Base-by-base conservation (phyloP, 345 rosid genomes). In the Euphorbia lathyris region DNA sequence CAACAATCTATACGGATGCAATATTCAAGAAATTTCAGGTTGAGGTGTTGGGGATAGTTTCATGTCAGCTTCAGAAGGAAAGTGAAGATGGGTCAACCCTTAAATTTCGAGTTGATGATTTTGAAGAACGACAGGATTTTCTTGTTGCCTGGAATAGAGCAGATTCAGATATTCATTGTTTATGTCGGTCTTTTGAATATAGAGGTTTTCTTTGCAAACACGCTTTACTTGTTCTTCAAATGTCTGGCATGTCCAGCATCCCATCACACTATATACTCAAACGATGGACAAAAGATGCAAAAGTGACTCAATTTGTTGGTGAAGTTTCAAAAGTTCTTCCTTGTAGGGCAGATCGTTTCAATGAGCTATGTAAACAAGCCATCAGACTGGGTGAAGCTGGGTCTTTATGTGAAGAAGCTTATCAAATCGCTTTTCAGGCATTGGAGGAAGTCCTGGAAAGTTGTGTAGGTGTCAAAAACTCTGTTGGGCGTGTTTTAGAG, bases 11-110 rank as follows among this genome's bases (percentile, higher is more conserved):
- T 64, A 82, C 86, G 40, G 71, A 71, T 32, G 55, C 78, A 36
- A 27, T 81, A 45, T 83, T 80, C 68, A 77, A 80, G 80, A 74
- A 75, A 62, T 80, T 83, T 71, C 86, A 83, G 80, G 75, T 68
- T 20, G 86, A 80, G 74, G 77, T 73, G 45, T 65, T 76, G 58
- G 84, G 80, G 68, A 62, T 70, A 47, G 84, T 55, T 72, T 83
- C 71, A 52, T 83, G 86, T 76, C 78, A 38, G 70, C 43, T 9
- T 40, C 43, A 40, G 1, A 40, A 40, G 43, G 43, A 40, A 40
- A 40, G 43, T 40, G 43, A 40, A 40, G 43, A 40, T 40, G 43
- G 43, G 43, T 40, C 43, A 40, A 40, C 11, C 11, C 7, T 40
- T 40, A 40, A 40, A 40, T 40, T 40, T 40, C 43, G 43, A 40